Conservation (phyloP, 2,329 filamentous ascomycete genomes). For the Neoascochyta sp. region DNA sequence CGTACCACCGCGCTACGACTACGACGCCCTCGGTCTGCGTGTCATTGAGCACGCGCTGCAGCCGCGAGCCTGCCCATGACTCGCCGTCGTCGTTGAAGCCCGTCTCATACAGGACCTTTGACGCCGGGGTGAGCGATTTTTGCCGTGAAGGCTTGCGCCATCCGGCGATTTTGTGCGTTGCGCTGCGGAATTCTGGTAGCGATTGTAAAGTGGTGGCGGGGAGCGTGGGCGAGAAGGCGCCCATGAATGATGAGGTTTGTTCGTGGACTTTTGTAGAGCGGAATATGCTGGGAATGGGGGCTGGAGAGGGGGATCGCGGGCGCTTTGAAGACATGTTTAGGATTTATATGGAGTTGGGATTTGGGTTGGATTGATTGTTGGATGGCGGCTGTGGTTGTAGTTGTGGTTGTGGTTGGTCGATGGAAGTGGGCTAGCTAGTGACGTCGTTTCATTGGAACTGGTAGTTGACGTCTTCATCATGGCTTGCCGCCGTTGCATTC, state of each 20-base stretch:
- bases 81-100: slow-evolving; percentile 55
- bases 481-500: too few species aligned
- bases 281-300: slow-evolving; percentile 35
- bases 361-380: slow-evolving; percentile 4
- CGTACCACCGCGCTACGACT: slow-evolving; percentile 55
- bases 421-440: too few species aligned
- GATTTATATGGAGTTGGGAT: slow-evolving; percentile 1
- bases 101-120: slow-evolving; percentile 40
- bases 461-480: too few species aligned
- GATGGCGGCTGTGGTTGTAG: slow-evolving; percentile 1
- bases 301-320: slow-evolving; percentile 16
- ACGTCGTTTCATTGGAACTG: too few species aligned
- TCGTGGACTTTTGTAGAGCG: slow-evolving; percentile 47
- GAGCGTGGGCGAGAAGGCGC: slow-evolving; percentile 47
- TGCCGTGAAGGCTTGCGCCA: slow-evolving; percentile 50
- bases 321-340: slow-evolving; percentile 33
- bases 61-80: slow-evolving; percentile 48
- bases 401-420: too few species aligned
- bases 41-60: slow-evolving; percentile 47
- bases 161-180: slow-evolving; percentile 51
- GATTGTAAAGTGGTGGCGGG: slow-evolving; percentile 42
- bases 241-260: slow-evolving; percentile 51
- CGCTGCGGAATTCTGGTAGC: slow-evolving; percentile 43
- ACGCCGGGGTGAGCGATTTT: slow-evolving; percentile 40
- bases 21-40: slow-evolving; percentile 45